These are phyloP conservation scores for Beta macrorhiza DNA, from an alignment of 179 eudicot genomes.

Conservation along the genomic window DNA sequence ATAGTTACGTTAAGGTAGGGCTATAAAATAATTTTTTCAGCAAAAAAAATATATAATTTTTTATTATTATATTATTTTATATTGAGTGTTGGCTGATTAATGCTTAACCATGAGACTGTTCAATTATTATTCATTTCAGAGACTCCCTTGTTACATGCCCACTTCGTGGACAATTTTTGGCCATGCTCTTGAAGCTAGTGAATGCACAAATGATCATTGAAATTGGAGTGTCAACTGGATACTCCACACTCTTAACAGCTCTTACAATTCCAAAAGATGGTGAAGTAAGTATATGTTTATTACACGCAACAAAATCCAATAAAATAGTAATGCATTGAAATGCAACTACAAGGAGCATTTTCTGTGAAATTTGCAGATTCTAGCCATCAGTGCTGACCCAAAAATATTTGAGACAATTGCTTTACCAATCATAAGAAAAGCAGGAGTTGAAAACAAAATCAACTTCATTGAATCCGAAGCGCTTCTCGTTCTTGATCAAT, in stretches of 20 bases:
- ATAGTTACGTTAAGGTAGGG: too few relatives aligned
- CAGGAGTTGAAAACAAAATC: too few relatives aligned
- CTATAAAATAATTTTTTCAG: too few relatives aligned
- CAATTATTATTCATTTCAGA: background rate
- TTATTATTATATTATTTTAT: too few relatives aligned
- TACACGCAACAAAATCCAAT: background rate
- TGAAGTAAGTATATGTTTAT: slow-evolving; percentile 20
- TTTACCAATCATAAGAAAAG: too few relatives aligned
- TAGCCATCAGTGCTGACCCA: too few relatives aligned
- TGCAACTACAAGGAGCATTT: background rate
- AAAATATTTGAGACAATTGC: too few relatives aligned
- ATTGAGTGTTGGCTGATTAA: too few relatives aligned
- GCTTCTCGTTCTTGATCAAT: background rate
- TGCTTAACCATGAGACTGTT: too few relatives aligned
- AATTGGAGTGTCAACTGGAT: slow-evolving; percentile 51
- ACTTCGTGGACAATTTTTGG: slow-evolving; percentile 27
- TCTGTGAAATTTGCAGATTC: background rate
- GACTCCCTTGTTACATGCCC: background rate
- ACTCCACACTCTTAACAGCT: slow-evolving; percentile 42
- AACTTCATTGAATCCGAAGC: too few relatives aligned
- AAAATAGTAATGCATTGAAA: background rate
- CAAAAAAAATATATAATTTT: too few relatives aligned
- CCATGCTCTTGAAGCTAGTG: slow-evolving; percentile 36
- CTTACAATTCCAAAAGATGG: slow-evolving; percentile 44
- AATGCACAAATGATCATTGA: slow-evolving; percentile 43